Conservation (phyloP, 139 green algal species). For the Marvania coccoides region DNA sequence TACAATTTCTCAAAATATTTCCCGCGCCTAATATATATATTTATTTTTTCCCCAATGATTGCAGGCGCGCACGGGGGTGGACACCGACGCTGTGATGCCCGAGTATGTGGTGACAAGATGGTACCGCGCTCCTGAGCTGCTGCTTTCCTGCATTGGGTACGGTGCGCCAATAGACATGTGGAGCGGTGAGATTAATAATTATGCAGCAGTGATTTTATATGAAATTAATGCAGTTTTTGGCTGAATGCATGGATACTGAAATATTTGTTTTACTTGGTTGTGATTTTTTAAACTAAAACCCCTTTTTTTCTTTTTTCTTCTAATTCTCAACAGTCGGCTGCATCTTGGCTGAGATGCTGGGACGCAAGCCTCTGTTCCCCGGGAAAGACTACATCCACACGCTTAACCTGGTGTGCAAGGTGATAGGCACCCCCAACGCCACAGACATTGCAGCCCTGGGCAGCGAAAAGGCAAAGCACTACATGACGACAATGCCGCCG, state of each 20-base stretch:
- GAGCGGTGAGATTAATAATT: slow-evolving; percentile 42
- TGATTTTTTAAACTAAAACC: not conserved
- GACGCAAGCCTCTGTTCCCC: slow-evolving; percentile 65
- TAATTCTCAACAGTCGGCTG: slow-evolving; percentile 17
- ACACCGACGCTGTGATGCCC: slow-evolving; percentile 59
- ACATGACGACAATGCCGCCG: slow-evolving; percentile 19
- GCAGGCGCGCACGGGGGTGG: slow-evolving; percentile 3
- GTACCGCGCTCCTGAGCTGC: slow-evolving; percentile 91
- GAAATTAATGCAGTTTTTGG: too few species aligned
- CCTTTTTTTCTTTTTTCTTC: not conserved
- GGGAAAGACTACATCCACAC: slow-evolving; percentile 91
- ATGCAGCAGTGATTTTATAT: too few species aligned
- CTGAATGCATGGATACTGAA: too few species aligned
- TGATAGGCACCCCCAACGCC: slow-evolving; percentile 32
- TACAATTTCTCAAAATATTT: not conserved
- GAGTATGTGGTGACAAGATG: slow-evolving; percentile 95
- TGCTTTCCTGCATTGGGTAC: slow-evolving; percentile 83
- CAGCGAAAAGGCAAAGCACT: slow-evolving; percentile 9
- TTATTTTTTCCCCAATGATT: not conserved
- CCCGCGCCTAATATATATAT: too few species aligned
- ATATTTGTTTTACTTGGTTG: not conserved
- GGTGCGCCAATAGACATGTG: slow-evolving; percentile 60
- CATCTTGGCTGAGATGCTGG: slow-evolving; percentile 31
- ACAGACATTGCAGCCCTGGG: not conserved
- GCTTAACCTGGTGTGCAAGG: slow-evolving; percentile 80